phyloP scores from a whole-genome alignment of 495 filamentous ascomycete species.

The Neurospora sp. region DNA sequence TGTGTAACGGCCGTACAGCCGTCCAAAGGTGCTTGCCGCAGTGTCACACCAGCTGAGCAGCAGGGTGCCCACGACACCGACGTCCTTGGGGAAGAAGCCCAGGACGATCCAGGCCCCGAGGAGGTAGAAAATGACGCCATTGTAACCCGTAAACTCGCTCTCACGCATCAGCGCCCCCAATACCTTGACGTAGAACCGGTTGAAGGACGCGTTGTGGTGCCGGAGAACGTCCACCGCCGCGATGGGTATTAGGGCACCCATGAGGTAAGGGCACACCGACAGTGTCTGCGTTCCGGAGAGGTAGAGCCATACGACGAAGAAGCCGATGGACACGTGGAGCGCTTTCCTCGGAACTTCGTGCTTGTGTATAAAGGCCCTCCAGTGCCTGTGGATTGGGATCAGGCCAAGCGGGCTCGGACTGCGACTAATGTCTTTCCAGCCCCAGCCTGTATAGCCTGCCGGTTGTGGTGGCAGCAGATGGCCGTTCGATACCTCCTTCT shows the following conservation, averaged over 20 bases:
- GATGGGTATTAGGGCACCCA: conserved; percentile 80
- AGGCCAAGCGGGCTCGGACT: conserved; percentile 86
- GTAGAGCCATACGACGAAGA: conserved; percentile 79
- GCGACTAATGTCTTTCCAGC: conserved; percentile 72
- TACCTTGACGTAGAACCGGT: conserved; percentile 73
- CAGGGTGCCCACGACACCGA: conserved; percentile 80
- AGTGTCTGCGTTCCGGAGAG: conserved; percentile 59
- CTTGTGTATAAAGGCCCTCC: conserved; percentile 61
- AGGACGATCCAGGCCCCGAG: conserved; percentile 80
- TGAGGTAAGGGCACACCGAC: conserved; percentile 71
- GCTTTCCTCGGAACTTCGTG: conserved; percentile 70
- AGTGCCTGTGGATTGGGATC: conserved; percentile 83
- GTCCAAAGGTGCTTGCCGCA: conserved; percentile 85
- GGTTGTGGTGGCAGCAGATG: conserved; percentile 58
- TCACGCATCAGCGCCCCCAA: conserved; percentile 93
- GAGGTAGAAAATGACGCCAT: conserved; percentile 95
- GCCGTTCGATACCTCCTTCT: conserved; percentile 40
- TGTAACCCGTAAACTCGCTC: conserved; percentile 83
- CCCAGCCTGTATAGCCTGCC: conserved; percentile 39
- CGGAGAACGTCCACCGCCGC: conserved; percentile 71
- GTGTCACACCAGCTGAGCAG: conserved; percentile 97
- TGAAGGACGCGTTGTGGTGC: conserved; percentile 69
- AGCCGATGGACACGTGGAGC: conserved; percentile 90
- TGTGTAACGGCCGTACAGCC: conserved; percentile 80
- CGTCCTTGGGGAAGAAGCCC: conserved; percentile 83